Evolutionary conservation across 352 stramenopile genomes (phyloP), one percentile per base, ranked within the genome.

Genomic region (Pythium aquatile): DNA sequence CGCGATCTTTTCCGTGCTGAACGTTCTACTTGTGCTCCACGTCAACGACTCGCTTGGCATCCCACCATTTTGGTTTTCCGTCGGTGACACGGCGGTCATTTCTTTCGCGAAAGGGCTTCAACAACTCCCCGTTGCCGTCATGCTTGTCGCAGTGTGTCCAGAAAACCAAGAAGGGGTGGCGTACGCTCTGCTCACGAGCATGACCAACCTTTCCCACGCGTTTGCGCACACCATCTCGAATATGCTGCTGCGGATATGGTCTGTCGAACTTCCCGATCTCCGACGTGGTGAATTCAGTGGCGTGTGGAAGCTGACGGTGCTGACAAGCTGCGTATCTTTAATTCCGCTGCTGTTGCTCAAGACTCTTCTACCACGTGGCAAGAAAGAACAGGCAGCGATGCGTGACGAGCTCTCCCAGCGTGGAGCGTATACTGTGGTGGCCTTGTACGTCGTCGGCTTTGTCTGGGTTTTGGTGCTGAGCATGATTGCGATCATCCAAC

Each of bases 171-270:
- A 94, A 53, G 85, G 83, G 1, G 74, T 92, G 29, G 83, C 85
- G 5, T 94, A 88, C 64, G 81, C 85, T 32, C 73, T 94, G 17
- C 76, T 94, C 37, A 92, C 85, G 20, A 86, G 85, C 70, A 83
- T 92, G 30, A 78, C 74, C 24, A 94, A 94, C 48, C 65, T 94
- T 11, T 69, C 85, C 0, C 81, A 87, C 28, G 81, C 76, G 3
- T 87, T 94, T 58, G 72, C 83, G 16, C 75, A 73, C 67, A 94
- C 85, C 7, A 69, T 92, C 29, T 90, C 85, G 33, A 94, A 94
- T 55, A 89, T 91, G 68, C 47, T 94, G 40, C 72, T 94, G 33
- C 64, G 65, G 2, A 57, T 94, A 14, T 94, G 85, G 85, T 78
- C 83, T 5, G 85, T 92, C 16, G 81, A 94, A 48, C 63, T 92